A percentile compares a stretch with the other conserved stretches of the same genome.
These are phyloP conservation scores for Phytophthora pini DNA, from an alignment of 352 stramenopile genomes.

Conservation along the genomic window DNA sequence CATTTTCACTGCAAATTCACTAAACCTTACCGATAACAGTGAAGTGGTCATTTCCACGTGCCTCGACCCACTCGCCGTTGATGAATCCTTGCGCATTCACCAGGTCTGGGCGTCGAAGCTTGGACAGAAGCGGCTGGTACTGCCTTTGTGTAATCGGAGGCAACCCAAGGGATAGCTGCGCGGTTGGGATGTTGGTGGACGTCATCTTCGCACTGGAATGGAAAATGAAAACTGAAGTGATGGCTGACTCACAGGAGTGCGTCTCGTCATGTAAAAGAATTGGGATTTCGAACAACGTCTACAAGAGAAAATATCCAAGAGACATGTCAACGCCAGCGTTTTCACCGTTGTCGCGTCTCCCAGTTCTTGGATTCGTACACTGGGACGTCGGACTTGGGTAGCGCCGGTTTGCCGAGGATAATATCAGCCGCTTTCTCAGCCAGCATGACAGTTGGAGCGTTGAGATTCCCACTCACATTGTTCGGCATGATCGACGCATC, in stretches of 20 bases:
- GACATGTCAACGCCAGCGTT: slow-evolving; percentile 12
- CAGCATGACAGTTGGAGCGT: slow-evolving; percentile 92
- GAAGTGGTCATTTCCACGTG: slow-evolving; percentile 47
- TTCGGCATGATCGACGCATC: slow-evolving; percentile 94
- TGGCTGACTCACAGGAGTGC: background rate
- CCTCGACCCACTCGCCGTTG: slow-evolving; percentile 69
- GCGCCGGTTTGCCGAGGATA: slow-evolving; percentile 70
- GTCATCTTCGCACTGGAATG: slow-evolving; percentile 13
- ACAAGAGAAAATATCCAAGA: background rate
- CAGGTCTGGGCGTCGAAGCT: slow-evolving; percentile 61
- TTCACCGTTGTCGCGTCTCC: slow-evolving; percentile 66
- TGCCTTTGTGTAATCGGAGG: slow-evolving; percentile 19
- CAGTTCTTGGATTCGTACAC: slow-evolving; percentile 72
- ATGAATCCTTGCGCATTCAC: slow-evolving; percentile 77
- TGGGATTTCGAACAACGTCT: background rate
- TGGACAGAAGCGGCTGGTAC: slow-evolving; percentile 47
- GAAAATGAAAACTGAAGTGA: slow-evolving; percentile 24
- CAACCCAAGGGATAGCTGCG: slow-evolving; percentile 11
- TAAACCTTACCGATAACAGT: slow-evolving; percentile 49
- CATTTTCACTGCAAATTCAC: background rate
- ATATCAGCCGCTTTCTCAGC: slow-evolving; percentile 93
- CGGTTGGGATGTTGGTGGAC: slow-evolving; percentile 12
- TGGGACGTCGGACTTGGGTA: slow-evolving; percentile 60
- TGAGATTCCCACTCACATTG: slow-evolving; percentile 94
- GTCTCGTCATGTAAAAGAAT: background rate